Percentiles rank a stretch among this genome's conserved stretches.
These are phyloP conservation scores for Discostella stelligeroides DNA, from an alignment of 108 stramenopile genomes.

Conservation along the genomic window DNA sequence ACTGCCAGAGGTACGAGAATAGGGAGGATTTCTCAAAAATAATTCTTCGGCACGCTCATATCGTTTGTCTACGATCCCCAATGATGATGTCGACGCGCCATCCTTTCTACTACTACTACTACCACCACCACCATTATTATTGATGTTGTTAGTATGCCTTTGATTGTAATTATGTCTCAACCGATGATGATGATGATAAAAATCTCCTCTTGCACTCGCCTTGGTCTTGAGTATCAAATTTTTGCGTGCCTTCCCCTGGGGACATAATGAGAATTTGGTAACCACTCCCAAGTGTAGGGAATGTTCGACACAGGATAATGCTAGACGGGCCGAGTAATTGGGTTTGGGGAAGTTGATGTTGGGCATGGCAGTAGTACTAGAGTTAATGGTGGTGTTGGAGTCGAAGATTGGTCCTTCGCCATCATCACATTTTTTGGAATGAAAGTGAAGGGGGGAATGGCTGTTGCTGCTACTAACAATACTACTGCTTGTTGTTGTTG, in stretches of 20 bases:
- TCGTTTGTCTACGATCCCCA: background rate
- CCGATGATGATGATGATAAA: constrained; percentile 18
- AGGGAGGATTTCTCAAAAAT: constrained; percentile 28
- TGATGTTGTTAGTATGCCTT: constrained; percentile 32
- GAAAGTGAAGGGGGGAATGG: no score
- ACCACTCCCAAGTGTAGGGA: constrained; percentile 69
- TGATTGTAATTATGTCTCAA: constrained; percentile 12
- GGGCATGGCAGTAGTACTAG: background rate
- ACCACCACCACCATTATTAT: background rate
- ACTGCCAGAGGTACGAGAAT: background rate
- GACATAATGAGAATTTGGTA: constrained; percentile 76
- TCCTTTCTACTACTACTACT: background rate
- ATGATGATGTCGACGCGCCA: background rate
- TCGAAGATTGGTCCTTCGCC: no score
- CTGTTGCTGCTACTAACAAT: no score
- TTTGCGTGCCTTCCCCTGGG: constrained; percentile 70
- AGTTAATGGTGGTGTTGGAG: background rate
- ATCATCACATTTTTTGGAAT: no score
- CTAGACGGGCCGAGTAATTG: constrained; percentile 62
- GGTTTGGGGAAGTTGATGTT: constrained; percentile 37
- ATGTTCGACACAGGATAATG: constrained; percentile 66
- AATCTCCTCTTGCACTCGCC: constrained; percentile 1
- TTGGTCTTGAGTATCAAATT: constrained; percentile 11
- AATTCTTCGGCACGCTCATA: constrained; percentile 36
- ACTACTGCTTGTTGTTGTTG: no score